phyloP scores from a whole-genome alignment of 305 asterid genomes.

The Fraxinus velutina region DNA sequence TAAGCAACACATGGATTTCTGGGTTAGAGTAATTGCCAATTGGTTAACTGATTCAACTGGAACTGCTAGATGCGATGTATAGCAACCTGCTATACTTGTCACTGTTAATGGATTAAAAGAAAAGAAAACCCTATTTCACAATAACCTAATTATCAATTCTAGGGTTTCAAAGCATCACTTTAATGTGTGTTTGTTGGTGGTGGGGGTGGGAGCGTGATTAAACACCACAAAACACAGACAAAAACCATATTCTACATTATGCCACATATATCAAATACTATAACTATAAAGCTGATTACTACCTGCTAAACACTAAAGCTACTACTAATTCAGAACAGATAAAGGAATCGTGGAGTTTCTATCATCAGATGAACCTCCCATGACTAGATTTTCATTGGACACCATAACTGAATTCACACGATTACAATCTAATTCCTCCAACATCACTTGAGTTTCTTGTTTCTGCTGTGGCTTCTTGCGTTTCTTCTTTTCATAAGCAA shows the following conservation, averaged over 20 bases:
- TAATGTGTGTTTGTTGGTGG: background rate
- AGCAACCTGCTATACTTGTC: background rate
- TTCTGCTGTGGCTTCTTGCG: constrained; percentile 43
- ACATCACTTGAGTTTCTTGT: background rate
- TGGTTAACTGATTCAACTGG: background rate
- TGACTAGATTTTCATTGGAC: constrained; percentile 19
- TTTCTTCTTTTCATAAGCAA: constrained; percentile 77
- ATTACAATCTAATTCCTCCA: background rate
- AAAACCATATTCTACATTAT: background rate
- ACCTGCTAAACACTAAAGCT: background rate
- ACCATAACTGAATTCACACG: constrained; percentile 2
- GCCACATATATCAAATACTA: background rate
- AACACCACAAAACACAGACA: constrained; percentile 14
- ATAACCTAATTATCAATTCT: background rate
- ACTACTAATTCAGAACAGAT: constrained; percentile 28
- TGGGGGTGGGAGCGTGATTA: background rate
- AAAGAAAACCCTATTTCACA: background rate
- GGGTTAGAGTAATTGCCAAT: background rate
- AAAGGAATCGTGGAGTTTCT: constrained; percentile 31
- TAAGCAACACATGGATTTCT: background rate
- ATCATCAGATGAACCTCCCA: constrained; percentile 24
- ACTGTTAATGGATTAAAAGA: background rate
- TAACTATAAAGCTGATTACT: background rate
- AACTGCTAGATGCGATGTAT: background rate
- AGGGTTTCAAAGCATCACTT: background rate